A percentile compares a stretch with the other conserved stretches of the same genome.
Conservation (phyloP, 2,329 filamentous ascomycete genomes). For the Aspergillus phoenicis region DNA sequence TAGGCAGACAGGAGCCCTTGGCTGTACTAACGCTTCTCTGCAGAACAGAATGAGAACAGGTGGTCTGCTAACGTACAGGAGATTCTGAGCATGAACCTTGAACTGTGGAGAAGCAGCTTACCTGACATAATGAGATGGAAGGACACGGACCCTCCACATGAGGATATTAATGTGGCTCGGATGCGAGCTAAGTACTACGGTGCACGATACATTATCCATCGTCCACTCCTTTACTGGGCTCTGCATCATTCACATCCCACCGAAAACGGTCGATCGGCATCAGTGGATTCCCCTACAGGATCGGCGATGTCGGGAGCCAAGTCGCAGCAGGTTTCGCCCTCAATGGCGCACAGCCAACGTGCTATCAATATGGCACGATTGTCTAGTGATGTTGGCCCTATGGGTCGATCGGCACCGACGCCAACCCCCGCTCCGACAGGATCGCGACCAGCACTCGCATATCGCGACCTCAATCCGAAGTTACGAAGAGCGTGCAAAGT, state of each 20-base stretch:
- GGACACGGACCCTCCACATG: conserved; percentile 70
- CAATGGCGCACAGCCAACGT: conserved; percentile 33
- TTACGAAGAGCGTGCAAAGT: conserved; percentile 59
- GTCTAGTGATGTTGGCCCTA: conserved; percentile 38
- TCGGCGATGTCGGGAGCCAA: conserved; percentile 30
- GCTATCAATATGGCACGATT: conserved; percentile 35
- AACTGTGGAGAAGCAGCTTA: conserved; percentile 57
- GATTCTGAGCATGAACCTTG: conserved; percentile 51
- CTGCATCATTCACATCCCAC: conserved; percentile 52
- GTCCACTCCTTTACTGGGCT: conserved; percentile 70
- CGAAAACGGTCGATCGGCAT: conserved; percentile 37
- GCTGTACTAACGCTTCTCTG: background rate
- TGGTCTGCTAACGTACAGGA: conserved; percentile 46
- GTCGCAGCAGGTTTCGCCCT: conserved; percentile 42
- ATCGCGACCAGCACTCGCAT: conserved; percentile 7
- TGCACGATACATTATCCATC: conserved; percentile 83
- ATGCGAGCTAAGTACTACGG: conserved; percentile 95
- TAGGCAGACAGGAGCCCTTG: background rate
- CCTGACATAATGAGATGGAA: conserved; percentile 60
- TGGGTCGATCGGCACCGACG: conserved; percentile 21
- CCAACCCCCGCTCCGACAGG: conserved; percentile 1
- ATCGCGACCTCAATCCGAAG: conserved; percentile 41
- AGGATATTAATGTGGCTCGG: conserved; percentile 77
- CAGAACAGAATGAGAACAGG: conserved; percentile 33
- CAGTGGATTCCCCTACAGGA: conserved; percentile 37